Evolutionary conservation across 345 rosid species (phyloP).

Genomic region (Acer yangbiense): DNA sequence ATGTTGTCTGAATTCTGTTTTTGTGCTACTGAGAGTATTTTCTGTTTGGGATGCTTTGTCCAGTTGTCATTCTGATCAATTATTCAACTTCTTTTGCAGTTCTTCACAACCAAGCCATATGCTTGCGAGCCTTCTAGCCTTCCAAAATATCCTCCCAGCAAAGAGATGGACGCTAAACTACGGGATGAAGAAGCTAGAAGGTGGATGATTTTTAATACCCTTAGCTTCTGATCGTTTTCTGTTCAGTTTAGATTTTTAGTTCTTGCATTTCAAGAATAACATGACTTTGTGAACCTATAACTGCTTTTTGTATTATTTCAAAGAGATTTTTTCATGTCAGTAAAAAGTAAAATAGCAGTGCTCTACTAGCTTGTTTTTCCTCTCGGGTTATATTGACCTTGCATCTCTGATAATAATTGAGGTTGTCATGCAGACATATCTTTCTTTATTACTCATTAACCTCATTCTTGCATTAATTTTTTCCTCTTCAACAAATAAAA

Average conservation of each 20-base stretch:
- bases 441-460: neutral
- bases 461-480: conserved; percentile 2
- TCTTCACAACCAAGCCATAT: conserved; percentile 66
- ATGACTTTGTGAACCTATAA: neutral
- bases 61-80: conserved; percentile 8
- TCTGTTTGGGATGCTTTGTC: neutral
- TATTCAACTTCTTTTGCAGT: conserved; percentile 46
- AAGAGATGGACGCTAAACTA: conserved; percentile 81
- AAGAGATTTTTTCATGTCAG: neutral
- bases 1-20: conserved; percentile 5
- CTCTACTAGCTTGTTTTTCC: neutral
- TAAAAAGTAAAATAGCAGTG: neutral
- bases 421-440: conserved; percentile 4
- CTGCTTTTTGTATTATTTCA: neutral
- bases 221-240: neutral
- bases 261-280: conserved; percentile 2
- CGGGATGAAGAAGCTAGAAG: conserved; percentile 89
- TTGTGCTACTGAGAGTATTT: neutral
- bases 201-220: conserved; percentile 31
- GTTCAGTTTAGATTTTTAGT: neutral
- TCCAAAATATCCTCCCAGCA: conserved; percentile 81
- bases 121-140: conserved; percentile 83
- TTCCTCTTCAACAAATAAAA: conserved; percentile 1
- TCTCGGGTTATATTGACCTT: neutral
- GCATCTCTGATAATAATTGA: neutral